Conservation (phyloP, 1,284 basidiomycete genomes). For the Thecaphora thlaspeos region DNA sequence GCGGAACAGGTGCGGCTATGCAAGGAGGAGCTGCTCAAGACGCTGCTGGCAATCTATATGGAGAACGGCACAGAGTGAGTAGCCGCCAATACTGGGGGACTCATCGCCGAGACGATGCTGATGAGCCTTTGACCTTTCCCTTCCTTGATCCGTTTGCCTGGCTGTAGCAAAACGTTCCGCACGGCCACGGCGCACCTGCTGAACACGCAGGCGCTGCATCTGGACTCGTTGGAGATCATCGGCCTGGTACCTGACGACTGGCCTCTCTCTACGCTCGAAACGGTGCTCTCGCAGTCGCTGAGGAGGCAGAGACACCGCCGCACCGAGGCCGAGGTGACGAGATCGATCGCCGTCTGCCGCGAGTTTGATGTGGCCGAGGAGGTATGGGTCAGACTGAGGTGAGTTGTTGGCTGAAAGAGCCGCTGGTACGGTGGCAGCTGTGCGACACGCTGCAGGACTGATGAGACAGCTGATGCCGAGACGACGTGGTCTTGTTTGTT, state of each 20-base stretch:
- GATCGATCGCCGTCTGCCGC: conserved; percentile 33
- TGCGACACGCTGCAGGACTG: too few relatives aligned
- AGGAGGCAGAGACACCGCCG: conserved; percentile 30
- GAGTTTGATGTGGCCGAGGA: conserved; percentile 39
- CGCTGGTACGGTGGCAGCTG: too few relatives aligned
- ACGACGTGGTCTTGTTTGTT: too few relatives aligned
- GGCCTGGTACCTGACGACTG: conserved; percentile 39
- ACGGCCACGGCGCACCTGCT: conserved; percentile 44
- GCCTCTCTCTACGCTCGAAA: conserved; percentile 38
- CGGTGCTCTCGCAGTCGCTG: conserved; percentile 41
- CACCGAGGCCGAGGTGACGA: conserved; percentile 34
- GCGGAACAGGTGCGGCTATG: conserved; percentile 6
- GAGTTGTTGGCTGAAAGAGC: not conserved
- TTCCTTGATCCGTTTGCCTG: too few relatives aligned
- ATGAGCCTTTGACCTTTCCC: not conserved
- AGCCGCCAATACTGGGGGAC: too few relatives aligned
- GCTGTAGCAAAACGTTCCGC: conserved; percentile 21
- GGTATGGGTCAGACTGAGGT: conserved; percentile 35
- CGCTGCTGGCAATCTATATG: conserved; percentile 34
- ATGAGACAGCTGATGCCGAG: too few relatives aligned
- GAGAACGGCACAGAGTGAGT: conserved; percentile 20
- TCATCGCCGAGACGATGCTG: not conserved
- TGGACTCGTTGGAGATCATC: conserved; percentile 40
- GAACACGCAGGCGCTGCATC: conserved; percentile 38
- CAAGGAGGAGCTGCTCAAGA: conserved; percentile 28